Conservation (phyloP, 2,329 filamentous ascomycete genomes). For the Fusarium secorum region DNA sequence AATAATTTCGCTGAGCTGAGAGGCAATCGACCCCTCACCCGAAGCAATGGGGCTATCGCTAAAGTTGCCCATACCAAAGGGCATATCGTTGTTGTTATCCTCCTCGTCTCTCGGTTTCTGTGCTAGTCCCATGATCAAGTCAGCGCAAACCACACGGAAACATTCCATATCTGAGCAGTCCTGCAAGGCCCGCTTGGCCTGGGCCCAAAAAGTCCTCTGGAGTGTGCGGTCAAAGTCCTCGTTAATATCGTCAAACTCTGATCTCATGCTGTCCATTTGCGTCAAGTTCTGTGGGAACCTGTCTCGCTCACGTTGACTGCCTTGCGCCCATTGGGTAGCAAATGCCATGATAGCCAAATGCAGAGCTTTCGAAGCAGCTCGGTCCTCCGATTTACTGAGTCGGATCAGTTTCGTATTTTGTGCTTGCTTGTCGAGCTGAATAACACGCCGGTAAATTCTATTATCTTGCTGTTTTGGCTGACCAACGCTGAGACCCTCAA, state of each 20-base stretch:
- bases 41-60: constrained; percentile 31
- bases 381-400: constrained; percentile 52
- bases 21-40: constrained; percentile 38
- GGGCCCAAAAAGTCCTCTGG: constrained; percentile 50
- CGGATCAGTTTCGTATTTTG: constrained; percentile 50
- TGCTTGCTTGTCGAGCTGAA: constrained; percentile 56
- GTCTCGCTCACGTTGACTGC: constrained; percentile 40
- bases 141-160: constrained; percentile 51
- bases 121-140: constrained; percentile 51
- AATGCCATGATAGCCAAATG: constrained; percentile 61
- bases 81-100: constrained; percentile 28
- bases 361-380: constrained; percentile 55
- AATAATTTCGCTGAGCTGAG: constrained; percentile 46
- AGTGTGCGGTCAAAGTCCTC: constrained; percentile 51
- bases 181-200: constrained; percentile 48
- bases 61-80: constrained; percentile 26
- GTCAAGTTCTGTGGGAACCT: constrained; percentile 35
- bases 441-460: constrained; percentile 58
- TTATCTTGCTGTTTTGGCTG: constrained; percentile 47
- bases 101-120: constrained; percentile 47
- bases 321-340: constrained; percentile 56
- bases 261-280: constrained; percentile 37
- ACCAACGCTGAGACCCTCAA: constrained; percentile 39
- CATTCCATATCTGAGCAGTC: constrained; percentile 50
- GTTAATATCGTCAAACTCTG: constrained; percentile 39